Evolutionary conservation across 441 rosid species (phyloP), one percentile per base, ranked within the genome.

Genomic region (Gossypium gossypioides): DNA sequence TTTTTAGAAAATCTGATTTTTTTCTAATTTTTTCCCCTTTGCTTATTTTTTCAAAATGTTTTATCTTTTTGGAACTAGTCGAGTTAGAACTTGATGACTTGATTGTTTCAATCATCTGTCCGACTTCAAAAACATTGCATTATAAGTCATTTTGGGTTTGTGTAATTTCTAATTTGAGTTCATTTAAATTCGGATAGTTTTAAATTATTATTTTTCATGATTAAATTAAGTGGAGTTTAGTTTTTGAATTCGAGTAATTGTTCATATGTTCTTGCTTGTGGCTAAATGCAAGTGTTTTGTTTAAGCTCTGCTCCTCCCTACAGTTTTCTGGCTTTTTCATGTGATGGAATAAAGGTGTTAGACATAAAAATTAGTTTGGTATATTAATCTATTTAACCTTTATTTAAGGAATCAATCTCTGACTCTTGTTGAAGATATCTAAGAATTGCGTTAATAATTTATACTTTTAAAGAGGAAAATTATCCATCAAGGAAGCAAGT

Each of bases 271-370:
- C 50, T 62, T 1, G 25, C 63, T 73, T 75, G 83, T 9, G 69
- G 71, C 8, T 6, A 71, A 75, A 78, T 73, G 52, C 59, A 69
- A 50, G 12, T 44, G 42, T 64, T 58, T 0, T 0, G 19, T 18
- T 59, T 22, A 61, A 74, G 48, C 29, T 32, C 2, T 56, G 55
- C 66, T 19, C 2, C n/a, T 7, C 42, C 55, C 55, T n/a, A 40
- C 44, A 40, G 1, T 8, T 7, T 40, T 44, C 29, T 18, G 10
- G 19, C 54, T 16, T 76, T 32, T 32, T 55, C 77, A 74, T 65
- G 81, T 52, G 73, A 59, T 9, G 27, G 72, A 78, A 76, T 69
- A 80, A 72, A 71, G 69, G 63, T 58, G 6, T 40, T 19, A 22
- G 4, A 34, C 8, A 16, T 13, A 19, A 57, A 40, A 34, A 48